A percentile compares a stretch with the other conserved stretches of the same genome.
phyloP scores from a whole-genome alignment of 2,329 filamentous ascomycete genomes.

The Colletotrichum viniferum region DNA sequence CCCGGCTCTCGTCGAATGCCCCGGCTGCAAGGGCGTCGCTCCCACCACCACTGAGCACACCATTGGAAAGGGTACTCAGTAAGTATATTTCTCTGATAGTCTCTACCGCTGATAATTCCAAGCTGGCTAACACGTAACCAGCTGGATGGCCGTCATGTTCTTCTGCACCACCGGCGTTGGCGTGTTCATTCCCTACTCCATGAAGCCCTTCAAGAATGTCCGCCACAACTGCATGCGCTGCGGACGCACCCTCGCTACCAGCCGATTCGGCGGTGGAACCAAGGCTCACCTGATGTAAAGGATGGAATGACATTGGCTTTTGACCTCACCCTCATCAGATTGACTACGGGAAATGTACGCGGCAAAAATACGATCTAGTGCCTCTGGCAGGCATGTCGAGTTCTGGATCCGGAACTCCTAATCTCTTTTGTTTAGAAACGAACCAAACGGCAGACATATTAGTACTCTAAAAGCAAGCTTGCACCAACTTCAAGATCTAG shows the following conservation, averaged over 20 bases:
- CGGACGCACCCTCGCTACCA: constrained; percentile 8
- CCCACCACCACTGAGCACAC: constrained; percentile 4
- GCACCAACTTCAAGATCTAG: neutral
- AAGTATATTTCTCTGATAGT: neutral
- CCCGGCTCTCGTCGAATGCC: constrained; percentile 16
- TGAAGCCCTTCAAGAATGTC: constrained; percentile 16
- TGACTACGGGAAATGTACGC: neutral
- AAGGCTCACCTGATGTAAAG: constrained; percentile 8
- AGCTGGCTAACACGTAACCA: neutral
- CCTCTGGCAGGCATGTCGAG: neutral
- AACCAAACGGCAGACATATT: neutral
- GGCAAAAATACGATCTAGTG: neutral
- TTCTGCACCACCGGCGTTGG: constrained; percentile 17
- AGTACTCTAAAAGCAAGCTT: neutral
- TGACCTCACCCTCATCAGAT: neutral
- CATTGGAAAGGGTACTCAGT: constrained; percentile 20
- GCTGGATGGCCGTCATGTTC: constrained; percentile 19
- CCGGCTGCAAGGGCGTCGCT: constrained; percentile 4
- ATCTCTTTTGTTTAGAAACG: neutral
- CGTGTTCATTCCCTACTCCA: constrained; percentile 13
- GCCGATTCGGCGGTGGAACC: constrained; percentile 10
- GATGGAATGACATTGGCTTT: neutral
- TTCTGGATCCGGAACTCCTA: neutral
- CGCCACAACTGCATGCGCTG: constrained; percentile 14
- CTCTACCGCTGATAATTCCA: neutral